Conservation (phyloP, 345 rosid genomes). For the Bruguiera gymnorhiza region DNA sequence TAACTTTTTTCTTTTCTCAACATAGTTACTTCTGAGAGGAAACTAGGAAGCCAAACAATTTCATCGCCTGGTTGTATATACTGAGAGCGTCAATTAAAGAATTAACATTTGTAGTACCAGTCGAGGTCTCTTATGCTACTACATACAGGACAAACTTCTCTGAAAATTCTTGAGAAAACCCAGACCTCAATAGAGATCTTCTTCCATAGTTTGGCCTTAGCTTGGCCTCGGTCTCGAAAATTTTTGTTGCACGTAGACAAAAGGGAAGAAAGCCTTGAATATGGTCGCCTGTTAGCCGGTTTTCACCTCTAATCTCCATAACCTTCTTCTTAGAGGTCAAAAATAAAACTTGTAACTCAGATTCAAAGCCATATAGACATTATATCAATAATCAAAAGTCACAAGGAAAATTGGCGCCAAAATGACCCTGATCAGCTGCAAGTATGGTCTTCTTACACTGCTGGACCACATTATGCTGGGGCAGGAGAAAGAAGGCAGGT, state of each 20-base stretch:
- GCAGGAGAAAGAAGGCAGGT: not conserved
- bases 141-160: not conserved
- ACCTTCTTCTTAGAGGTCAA: not conserved
- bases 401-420: not conserved
- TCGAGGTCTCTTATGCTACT: too few species aligned
- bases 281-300: too few species aligned
- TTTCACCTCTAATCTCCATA: not conserved
- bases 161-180: not conserved
- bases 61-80: too few species aligned
- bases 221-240: not conserved
- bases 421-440: conserved; percentile 7
- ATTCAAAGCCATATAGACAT: not conserved
- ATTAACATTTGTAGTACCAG: too few species aligned
- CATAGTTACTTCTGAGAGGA: too few species aligned
- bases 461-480: not conserved
- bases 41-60: too few species aligned
- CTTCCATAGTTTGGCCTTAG: not conserved
- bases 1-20: too few species aligned
- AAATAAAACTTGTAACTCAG: too few species aligned
- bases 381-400: not conserved
- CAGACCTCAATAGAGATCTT: not conserved
- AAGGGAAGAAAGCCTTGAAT: too few species aligned
- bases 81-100: too few species aligned
- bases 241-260: too few species aligned
- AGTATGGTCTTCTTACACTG: not conserved